A percentile compares a stretch with the other conserved stretches of the same genome.
Conservation (phyloP, 2,329 filamentous ascomycete species). For the Hansfordia pulvinata region DNA sequence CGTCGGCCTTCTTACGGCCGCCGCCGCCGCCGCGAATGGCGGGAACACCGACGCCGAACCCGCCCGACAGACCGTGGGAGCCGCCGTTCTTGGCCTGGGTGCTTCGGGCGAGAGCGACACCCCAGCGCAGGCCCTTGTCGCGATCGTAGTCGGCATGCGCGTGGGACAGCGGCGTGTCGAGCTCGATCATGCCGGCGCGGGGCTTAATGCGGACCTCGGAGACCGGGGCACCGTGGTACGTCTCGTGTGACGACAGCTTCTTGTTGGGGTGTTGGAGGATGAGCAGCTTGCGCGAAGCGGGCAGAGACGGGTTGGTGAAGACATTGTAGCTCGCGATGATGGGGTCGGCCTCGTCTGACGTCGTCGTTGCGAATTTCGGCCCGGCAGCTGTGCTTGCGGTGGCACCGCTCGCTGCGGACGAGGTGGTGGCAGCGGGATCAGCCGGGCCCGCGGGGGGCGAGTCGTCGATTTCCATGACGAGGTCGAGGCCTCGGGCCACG, state of each 20-base stretch:
- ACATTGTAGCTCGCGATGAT: constrained; percentile 68
- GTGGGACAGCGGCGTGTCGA: constrained; percentile 77
- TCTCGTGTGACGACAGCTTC: constrained; percentile 31
- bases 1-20: constrained; percentile 20
- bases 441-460: too few relatives aligned
- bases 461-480: too few relatives aligned
- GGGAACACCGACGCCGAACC: constrained; percentile 51
- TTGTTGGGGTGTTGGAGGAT: constrained; percentile 84
- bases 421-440: too few relatives aligned
- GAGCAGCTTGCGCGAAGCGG: constrained; percentile 51
- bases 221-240: constrained; percentile 55
- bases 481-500: too few relatives aligned
- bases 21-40: constrained; percentile 17
- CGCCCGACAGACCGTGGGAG: constrained; percentile 56
- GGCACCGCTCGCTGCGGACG: too few relatives aligned
- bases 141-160: constrained; percentile 62
- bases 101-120: constrained; percentile 55
- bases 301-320: constrained; percentile 65
- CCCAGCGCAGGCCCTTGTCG: constrained; percentile 71
- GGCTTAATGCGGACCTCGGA: constrained; percentile 72
- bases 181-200: constrained; percentile 69
- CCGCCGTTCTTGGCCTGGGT: constrained; percentile 46
- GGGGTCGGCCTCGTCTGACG: constrained; percentile 43
- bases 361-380: too few relatives aligned
- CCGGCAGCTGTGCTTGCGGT: too few relatives aligned